Conservation (phyloP, 2,329 filamentous ascomycete genomes). For the Akanthomyces dipterigenus region DNA sequence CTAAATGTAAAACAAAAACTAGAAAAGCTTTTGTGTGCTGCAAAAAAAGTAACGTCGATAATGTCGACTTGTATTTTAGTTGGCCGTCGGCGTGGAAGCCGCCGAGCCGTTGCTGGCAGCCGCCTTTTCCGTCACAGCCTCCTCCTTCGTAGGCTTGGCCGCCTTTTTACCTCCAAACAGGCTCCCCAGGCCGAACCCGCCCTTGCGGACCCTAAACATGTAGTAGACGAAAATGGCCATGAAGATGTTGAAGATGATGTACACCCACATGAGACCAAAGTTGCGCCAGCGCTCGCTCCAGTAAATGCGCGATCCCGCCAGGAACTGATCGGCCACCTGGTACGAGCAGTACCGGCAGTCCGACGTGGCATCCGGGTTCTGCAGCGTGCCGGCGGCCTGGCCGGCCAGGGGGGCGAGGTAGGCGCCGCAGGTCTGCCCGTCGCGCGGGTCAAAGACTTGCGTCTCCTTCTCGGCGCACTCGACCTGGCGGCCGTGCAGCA, state of each 20-base stretch:
- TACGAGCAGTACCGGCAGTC: conserved; percentile 63
- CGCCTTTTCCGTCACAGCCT: conserved; percentile 2
- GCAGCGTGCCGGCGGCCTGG: conserved; percentile 48
- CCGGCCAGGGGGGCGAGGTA: conserved; percentile 55
- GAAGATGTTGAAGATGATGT: conserved; percentile 56
- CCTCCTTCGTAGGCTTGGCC: conserved; percentile 1
- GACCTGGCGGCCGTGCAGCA: conserved; percentile 50
- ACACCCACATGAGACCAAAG: conserved; percentile 64
- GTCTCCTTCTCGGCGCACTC: conserved; percentile 49
- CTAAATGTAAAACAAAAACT: not conserved
- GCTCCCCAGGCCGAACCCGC: not conserved
- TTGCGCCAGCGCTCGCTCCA: conserved; percentile 59
- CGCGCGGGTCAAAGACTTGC: conserved; percentile 57
- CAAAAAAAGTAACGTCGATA: not conserved
- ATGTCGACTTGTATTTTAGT: not conserved
- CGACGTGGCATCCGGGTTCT: conserved; percentile 49
- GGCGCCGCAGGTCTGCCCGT: conserved; percentile 52
- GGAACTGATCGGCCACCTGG: conserved; percentile 53
- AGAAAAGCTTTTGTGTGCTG: not conserved
- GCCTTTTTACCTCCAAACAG: conserved; percentile 8
- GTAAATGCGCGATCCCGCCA: conserved; percentile 38
- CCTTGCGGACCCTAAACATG: conserved; percentile 46
- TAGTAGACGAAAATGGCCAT: conserved; percentile 57
- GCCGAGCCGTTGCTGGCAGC: not conserved
- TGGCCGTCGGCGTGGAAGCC: not conserved